phyloP scores from a whole-genome alignment of 345 rosid species.

The Kernera saxatilis region DNA sequence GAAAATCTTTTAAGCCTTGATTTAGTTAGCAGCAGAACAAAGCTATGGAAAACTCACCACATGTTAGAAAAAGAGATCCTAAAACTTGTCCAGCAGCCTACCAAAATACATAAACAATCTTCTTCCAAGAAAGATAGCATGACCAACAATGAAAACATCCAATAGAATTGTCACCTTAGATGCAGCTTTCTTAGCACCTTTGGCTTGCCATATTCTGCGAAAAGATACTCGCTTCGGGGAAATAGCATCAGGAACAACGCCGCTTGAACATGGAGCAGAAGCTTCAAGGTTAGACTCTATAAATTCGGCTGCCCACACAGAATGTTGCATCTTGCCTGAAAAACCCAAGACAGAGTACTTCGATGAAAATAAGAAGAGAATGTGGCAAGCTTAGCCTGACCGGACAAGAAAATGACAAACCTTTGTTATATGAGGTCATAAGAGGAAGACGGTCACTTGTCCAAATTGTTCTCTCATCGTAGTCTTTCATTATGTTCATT shows the following conservation, averaged over 20 bases:
- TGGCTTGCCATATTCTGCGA: conserved; percentile 92
- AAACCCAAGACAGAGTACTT: conserved; percentile 12
- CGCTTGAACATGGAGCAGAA: conserved; percentile 32
- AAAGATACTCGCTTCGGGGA: conserved; percentile 56
- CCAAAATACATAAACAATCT: conserved; percentile 6
- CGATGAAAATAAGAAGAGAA: neutral
- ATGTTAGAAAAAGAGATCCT: conserved; percentile 16
- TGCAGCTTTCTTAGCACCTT: conserved; percentile 80
- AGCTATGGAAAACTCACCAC: neutral
- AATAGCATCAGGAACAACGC: conserved; percentile 45
- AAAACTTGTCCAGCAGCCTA: conserved; percentile 20
- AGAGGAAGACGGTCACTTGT: conserved; percentile 72
- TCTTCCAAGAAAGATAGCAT: conserved; percentile 15
- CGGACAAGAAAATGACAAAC: conserved; percentile 33
- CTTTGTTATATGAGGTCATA: conserved; percentile 85
- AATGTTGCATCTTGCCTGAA: conserved; percentile 93
- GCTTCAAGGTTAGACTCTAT: conserved; percentile 52
- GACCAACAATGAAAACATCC: conserved; percentile 10
- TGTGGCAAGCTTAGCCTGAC: neutral
- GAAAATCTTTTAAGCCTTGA: neutral
- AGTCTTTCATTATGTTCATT: conserved; percentile 65
- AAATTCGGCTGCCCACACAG: conserved; percentile 80
- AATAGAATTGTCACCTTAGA: conserved; percentile 51
- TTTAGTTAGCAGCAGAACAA: neutral
- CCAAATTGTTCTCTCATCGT: conserved; percentile 94